Evolutionary conservation across 805 yeast species (phyloP).

Genomic region (Saccharomycopsis guyanensis): DNA sequence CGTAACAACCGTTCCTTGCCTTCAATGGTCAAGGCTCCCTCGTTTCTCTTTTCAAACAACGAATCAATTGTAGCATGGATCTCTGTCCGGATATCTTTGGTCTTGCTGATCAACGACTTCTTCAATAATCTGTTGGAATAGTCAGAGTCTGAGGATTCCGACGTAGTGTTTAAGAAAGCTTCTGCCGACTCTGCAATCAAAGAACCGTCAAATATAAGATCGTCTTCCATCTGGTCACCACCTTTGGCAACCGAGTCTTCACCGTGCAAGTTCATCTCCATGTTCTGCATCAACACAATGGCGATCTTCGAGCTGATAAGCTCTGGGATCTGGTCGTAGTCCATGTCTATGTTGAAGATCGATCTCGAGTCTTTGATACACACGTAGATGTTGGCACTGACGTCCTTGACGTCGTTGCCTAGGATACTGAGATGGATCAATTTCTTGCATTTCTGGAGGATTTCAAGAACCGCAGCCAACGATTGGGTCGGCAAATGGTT

Average conservation of each 20-base stretch:
- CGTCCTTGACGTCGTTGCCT: slow-evolving; percentile 53
- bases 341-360: slow-evolving; percentile 63
- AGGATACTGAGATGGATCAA: slow-evolving; percentile 62
- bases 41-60: slow-evolving; percentile 49
- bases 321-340: slow-evolving; percentile 52
- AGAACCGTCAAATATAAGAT: slow-evolving; percentile 69
- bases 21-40: slow-evolving; percentile 46
- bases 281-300: slow-evolving; percentile 72
- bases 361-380: slow-evolving; percentile 60
- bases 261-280: slow-evolving; percentile 51
- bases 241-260: slow-evolving; percentile 23
- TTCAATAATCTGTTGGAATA: slow-evolving; percentile 32
- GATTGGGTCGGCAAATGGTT: slow-evolving; percentile 52
- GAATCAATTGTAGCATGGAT: slow-evolving; percentile 46
- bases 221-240: slow-evolving; percentile 35
- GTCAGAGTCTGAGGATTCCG: slow-evolving; percentile 28
- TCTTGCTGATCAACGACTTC: slow-evolving; percentile 36
- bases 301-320: slow-evolving; percentile 66
- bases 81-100: slow-evolving; percentile 31
- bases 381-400: slow-evolving; percentile 57
- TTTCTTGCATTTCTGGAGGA: slow-evolving; percentile 58
- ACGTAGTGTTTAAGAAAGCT: slow-evolving; percentile 40
- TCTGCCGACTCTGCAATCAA: slow-evolving; percentile 69
- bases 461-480: slow-evolving; percentile 53
- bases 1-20: slow-evolving; percentile 73